These are phyloP conservation scores for Paramecium tetraurelia DNA, from an alignment of 73 alveolate genomes.

Conservation along the genomic window DNA sequence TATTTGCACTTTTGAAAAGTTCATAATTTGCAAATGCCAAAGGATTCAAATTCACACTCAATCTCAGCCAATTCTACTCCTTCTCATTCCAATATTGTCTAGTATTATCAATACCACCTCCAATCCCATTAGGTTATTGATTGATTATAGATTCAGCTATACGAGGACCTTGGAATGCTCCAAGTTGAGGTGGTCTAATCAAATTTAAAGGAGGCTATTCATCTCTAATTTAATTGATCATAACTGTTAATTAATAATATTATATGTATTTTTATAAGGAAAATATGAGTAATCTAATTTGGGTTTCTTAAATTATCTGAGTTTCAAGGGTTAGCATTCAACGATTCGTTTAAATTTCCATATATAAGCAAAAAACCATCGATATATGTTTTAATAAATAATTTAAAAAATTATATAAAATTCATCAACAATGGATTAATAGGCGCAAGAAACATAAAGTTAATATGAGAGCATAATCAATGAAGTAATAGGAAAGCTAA, in stretches of 20 bases:
- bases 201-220: neutral
- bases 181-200: neutral
- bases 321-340: neutral
- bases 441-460: neutral
- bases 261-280: neutral
- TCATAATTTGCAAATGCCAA: conserved; percentile 43
- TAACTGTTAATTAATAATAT: neutral
- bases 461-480: neutral
- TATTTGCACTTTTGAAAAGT: conserved; percentile 10
- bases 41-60: conserved; percentile 28
- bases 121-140: neutral
- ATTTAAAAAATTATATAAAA: neutral
- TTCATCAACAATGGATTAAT: neutral
- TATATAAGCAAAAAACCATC: neutral
- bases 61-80: conserved; percentile 32
- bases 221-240: neutral
- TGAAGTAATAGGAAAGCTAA: neutral
- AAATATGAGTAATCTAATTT: neutral
- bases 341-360: neutral
- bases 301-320: neutral
- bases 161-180: neutral
- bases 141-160: conserved; percentile 26
- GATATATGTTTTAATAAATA: neutral
- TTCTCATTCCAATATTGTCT: conserved; percentile 50
- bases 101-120: neutral